A percentile compares a stretch with the other conserved stretches of the same genome.
phyloP scores from a whole-genome alignment of 768 basidiomycete genomes.

The Austroboletus eburneus region DNA sequence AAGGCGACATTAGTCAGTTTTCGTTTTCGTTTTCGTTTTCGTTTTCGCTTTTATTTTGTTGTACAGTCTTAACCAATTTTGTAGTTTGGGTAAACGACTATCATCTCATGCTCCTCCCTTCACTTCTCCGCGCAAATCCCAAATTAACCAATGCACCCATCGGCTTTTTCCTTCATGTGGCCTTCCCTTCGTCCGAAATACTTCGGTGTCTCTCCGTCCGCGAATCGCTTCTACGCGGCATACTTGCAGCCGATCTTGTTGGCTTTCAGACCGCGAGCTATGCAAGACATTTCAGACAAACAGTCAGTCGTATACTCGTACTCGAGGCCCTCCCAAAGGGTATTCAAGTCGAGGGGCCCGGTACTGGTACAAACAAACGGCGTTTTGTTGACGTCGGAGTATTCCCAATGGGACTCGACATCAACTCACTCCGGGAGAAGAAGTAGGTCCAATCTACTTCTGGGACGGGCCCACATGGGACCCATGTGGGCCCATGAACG shows the following conservation, averaged over 20 bases:
- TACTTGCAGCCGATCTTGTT: conserved; percentile 91
- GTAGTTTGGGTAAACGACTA: conserved; percentile 90
- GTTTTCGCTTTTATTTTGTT: background rate
- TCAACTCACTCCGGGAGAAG: conserved; percentile 58
- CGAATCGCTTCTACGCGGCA: conserved; percentile 72
- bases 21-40: background rate
- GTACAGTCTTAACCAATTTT: conserved; percentile 1
- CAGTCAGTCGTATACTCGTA: conserved; percentile 72
- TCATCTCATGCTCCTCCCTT: conserved; percentile 90
- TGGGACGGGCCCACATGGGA: background rate
- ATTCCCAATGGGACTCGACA: conserved; percentile 91
- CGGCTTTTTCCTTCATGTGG: conserved; percentile 95
- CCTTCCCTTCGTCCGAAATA: conserved; percentile 94
- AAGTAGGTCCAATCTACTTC: conserved; percentile 41
- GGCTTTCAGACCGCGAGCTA: conserved; percentile 89
- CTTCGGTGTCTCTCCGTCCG: conserved; percentile 86
- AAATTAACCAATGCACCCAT: conserved; percentile 43
- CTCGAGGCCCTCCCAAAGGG: conserved; percentile 83
- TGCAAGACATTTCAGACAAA: conserved; percentile 82
- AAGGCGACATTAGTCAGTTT: conserved; percentile 74
- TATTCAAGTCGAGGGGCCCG: conserved; percentile 51
- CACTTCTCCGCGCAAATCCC: conserved; percentile 67
- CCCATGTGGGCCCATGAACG: background rate
- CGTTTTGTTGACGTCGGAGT: conserved; percentile 82
- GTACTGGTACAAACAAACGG: conserved; percentile 24